phyloP scores from a whole-genome alignment of 1,284 basidiomycete genomes.

The Exobasidium rhododendri region DNA sequence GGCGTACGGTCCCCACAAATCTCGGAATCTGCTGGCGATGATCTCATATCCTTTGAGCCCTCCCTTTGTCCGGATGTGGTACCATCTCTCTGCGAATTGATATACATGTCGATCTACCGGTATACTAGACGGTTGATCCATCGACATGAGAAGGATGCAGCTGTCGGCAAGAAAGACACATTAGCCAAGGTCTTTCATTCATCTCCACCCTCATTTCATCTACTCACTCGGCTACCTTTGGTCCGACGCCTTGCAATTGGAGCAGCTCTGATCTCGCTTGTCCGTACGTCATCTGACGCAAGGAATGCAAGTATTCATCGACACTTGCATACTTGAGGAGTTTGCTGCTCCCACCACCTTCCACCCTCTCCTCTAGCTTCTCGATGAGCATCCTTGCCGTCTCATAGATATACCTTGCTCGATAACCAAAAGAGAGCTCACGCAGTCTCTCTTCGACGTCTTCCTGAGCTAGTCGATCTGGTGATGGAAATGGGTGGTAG shows the following conservation, averaged over 20 bases:
- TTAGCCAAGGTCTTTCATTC: neutral
- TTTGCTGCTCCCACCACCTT: neutral
- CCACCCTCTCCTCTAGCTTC: slow-evolving; percentile 31
- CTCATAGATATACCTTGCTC: slow-evolving; percentile 81
- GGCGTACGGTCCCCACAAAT: slow-evolving; percentile 49
- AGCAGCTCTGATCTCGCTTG: slow-evolving; percentile 73
- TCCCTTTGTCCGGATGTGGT: slow-evolving; percentile 29
- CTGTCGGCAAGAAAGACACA: slow-evolving; percentile 66
- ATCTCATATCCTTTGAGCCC: slow-evolving; percentile 37
- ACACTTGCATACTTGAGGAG: slow-evolving; percentile 26
- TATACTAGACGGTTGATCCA: slow-evolving; percentile 66
- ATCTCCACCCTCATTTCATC: neutral
- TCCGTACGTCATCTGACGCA: slow-evolving; percentile 62
- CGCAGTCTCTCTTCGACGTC: slow-evolving; percentile 64
- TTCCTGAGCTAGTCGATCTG: slow-evolving; percentile 64
- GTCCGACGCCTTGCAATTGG: slow-evolving; percentile 79
- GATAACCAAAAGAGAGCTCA: slow-evolving; percentile 87
- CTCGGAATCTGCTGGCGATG: slow-evolving; percentile 43
- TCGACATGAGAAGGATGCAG: slow-evolving; percentile 88
- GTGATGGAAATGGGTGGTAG: slow-evolving; percentile 83
- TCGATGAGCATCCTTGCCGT: slow-evolving; percentile 74
- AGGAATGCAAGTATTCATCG: slow-evolving; percentile 62
- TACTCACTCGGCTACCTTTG: slow-evolving; percentile 62
- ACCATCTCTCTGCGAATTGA: slow-evolving; percentile 51
- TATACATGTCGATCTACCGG: slow-evolving; percentile 54